Percentiles rank a stretch among this genome's conserved stretches.
Conservation (phyloP, 345 rosid genomes). For the Lepidium aucheri region DNA sequence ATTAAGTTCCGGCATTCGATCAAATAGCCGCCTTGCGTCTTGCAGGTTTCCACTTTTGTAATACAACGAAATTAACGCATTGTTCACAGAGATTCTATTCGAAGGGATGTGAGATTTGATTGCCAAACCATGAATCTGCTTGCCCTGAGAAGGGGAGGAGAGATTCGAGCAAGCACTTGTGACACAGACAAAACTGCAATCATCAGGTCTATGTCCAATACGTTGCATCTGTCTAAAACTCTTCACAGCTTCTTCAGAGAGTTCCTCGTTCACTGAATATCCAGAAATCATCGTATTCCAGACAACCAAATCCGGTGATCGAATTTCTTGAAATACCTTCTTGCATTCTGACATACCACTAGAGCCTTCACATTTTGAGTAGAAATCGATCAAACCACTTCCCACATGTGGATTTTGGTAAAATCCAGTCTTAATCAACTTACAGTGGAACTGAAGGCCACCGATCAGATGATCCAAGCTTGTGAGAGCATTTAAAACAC, state of each 20-base stretch:
- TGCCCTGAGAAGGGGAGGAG: conserved; percentile 72
- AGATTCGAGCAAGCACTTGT: conserved; percentile 67
- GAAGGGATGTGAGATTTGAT: conserved; percentile 61
- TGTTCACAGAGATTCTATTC: conserved; percentile 60
- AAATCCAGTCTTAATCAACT: conserved; percentile 60
- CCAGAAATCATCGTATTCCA: conserved; percentile 96
- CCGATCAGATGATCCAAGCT: conserved; percentile 46
- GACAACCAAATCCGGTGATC: conserved; percentile 55
- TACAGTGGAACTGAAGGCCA: conserved; percentile 71
- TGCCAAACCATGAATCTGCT: conserved; percentile 67
- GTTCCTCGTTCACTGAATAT: conserved; percentile 56
- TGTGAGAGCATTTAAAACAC: conserved; percentile 71
- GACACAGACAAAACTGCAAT: conserved; percentile 79
- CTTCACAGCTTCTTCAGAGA: conserved; percentile 59
- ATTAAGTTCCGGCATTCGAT: conserved; percentile 63
- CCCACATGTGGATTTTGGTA: conserved; percentile 70
- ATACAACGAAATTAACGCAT: conserved; percentile 65
- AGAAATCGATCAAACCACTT: conserved; percentile 84
- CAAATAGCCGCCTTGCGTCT: conserved; percentile 59
- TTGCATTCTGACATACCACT: conserved; percentile 39
- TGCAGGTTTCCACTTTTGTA: conserved; percentile 64
- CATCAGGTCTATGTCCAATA: conserved; percentile 64
- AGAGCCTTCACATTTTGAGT: conserved; percentile 59
- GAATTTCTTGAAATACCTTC: conserved; percentile 68
- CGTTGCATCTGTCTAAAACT: conserved; percentile 56